Percentiles rank a stretch among this genome's conserved stretches.
Evolutionary conservation across 2,329 filamentous ascomycete genomes (phyloP).

Genomic region (Aspergillus ustus): DNA sequence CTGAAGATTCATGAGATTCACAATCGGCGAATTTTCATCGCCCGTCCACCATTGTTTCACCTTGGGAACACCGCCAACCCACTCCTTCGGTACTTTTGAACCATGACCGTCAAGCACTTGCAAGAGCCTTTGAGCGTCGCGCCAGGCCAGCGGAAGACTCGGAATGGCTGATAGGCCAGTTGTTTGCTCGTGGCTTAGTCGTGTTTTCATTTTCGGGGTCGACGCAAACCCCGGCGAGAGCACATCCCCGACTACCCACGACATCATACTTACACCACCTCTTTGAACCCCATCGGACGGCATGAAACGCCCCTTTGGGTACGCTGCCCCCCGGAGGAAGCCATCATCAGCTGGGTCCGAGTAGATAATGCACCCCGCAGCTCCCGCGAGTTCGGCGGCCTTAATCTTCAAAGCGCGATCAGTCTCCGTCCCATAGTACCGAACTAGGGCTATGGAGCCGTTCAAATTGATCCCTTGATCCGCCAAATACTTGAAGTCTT

Average conservation of each 20-base stretch:
- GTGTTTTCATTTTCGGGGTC: conserved; percentile 55
- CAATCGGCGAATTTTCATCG: conserved; percentile 71
- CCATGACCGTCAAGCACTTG: conserved; percentile 77
- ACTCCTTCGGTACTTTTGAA: conserved; percentile 67
- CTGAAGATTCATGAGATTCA: conserved; percentile 83
- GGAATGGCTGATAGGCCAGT: conserved; percentile 80
- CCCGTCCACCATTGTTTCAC: conserved; percentile 85
- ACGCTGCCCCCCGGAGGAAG: conserved; percentile 72
- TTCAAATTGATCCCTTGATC: conserved; percentile 74
- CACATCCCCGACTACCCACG: conserved; percentile 86
- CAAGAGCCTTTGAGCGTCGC: conserved; percentile 81
- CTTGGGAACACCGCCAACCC: conserved; percentile 77
- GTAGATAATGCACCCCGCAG: conserved; percentile 87
- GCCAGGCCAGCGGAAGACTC: conserved; percentile 86
- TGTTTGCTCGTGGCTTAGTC: conserved; percentile 72
- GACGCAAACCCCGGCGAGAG: conserved; percentile 83
- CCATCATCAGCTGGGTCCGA: conserved; percentile 87
- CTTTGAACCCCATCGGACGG: conserved; percentile 82
- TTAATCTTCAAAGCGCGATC: conserved; percentile 84
- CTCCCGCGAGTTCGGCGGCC: conserved; percentile 84
- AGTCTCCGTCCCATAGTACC: conserved; percentile 74
- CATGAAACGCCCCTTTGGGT: conserved; percentile 78
- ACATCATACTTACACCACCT: conserved; percentile 78
- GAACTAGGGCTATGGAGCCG: conserved; percentile 82
- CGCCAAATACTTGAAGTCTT: conserved; percentile 76